Conservation (phyloP, 148 eudicot genomes). For the Tetragonia tetragonoides region DNA sequence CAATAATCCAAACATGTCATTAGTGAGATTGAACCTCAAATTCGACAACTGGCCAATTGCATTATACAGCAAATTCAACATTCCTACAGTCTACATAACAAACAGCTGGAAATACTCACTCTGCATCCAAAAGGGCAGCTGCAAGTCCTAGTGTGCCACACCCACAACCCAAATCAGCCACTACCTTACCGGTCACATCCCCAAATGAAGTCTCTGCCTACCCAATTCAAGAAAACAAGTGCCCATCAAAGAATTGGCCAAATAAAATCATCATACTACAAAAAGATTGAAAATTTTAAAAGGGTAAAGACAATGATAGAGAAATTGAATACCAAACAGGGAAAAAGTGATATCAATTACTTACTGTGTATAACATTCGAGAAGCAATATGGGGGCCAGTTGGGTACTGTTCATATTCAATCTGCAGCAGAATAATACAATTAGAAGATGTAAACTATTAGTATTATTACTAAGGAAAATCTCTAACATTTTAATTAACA, state of each 20-base stretch:
- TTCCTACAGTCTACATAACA: not conserved
- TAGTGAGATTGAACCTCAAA: not conserved
- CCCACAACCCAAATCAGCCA: constrained; percentile 99
- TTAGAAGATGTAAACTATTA: not conserved
- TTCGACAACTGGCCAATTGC: not conserved
- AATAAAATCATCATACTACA: not conserved
- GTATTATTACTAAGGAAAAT: not conserved
- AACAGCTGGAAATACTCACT: constrained; percentile 44
- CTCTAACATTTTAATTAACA: not conserved
- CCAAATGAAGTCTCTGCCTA: constrained; percentile 95
- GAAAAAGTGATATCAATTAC: not conserved
- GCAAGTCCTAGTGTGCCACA: constrained; percentile 96
- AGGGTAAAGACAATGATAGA: not conserved
- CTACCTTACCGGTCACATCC: constrained; percentile 70
- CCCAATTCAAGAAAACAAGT: constrained; percentile 23
- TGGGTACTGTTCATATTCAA: constrained; percentile 96
- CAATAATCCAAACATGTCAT: not conserved
- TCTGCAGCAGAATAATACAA: constrained; percentile 41
- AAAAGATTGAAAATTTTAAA: not conserved
- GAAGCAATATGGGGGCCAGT: constrained; percentile 98
- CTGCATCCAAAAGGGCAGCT: constrained; percentile 86
- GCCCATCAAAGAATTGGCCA: constrained; percentile 21
- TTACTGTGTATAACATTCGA: constrained; percentile 88
- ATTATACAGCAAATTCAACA: constrained; percentile 5
- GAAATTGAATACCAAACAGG: not conserved